Conservation (phyloP, 495 filamentous ascomycete species). For the Penicillium salamii region DNA sequence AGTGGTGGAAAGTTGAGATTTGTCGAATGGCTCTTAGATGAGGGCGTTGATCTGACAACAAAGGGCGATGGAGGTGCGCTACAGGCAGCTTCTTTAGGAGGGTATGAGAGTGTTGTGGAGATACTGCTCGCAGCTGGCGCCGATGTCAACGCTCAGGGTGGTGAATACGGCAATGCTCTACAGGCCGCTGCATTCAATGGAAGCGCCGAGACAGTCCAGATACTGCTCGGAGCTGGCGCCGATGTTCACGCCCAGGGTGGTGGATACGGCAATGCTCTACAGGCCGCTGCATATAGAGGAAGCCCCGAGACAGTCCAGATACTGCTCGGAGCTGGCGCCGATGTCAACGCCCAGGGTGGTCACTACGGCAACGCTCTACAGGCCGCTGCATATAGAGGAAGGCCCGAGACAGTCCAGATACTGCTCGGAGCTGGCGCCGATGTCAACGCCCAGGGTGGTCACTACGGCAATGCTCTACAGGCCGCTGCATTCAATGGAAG, state of each 20-base stretch:
- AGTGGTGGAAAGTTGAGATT: background rate
- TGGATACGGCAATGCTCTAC: background rate
- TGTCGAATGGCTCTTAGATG: constrained; percentile 8
- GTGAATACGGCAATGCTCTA: background rate
- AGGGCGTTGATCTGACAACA: too few relatives aligned
- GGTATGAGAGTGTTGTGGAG: background rate
- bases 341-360: background rate
- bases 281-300: background rate
- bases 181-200: background rate
- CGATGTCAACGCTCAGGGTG: constrained; percentile 1
- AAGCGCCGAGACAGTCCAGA: background rate
- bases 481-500: background rate
- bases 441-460: background rate
- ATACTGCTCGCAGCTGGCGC: background rate
- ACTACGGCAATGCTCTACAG: background rate
- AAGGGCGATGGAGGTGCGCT: background rate
- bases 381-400: background rate
- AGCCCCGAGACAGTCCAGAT: background rate
- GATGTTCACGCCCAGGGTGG: background rate
- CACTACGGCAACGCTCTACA: background rate
- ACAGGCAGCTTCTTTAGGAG: background rate
- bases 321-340: background rate
- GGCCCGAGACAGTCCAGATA: background rate
- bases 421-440: background rate
- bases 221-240: background rate